These are phyloP conservation scores for Botrytis tulipae DNA, from an alignment of 2,329 filamentous ascomycete species.

Conservation along the genomic window DNA sequence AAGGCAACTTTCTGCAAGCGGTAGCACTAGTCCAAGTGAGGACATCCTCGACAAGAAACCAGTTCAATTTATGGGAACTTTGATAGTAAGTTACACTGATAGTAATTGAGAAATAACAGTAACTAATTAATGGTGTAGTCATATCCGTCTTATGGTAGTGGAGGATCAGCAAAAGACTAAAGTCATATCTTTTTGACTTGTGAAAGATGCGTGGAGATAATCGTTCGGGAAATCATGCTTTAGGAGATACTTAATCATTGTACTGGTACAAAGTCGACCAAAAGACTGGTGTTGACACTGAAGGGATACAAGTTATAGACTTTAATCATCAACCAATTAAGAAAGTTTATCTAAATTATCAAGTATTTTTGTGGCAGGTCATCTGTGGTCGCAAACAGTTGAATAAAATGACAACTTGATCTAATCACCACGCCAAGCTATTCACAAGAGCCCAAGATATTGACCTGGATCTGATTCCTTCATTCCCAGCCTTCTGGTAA, in stretches of 20 bases:
- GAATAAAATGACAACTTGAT: constrained; percentile 17
- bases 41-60: neutral
- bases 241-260: neutral
- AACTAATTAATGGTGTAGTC: neutral
- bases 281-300: neutral
- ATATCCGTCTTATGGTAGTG: neutral
- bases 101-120: too few relatives aligned
- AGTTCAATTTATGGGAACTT: neutral
- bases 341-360: too few relatives aligned
- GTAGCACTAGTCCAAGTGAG: neutral
- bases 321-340: too few relatives aligned
- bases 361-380: neutral
- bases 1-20: neutral
- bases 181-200: neutral
- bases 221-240: neutral
- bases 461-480: neutral
- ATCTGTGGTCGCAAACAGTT: neutral
- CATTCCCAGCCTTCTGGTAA: neutral
- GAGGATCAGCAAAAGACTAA: neutral
- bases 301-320: too few relatives aligned
- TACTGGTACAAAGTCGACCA: neutral
- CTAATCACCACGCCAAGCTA: neutral
- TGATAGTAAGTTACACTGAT: neutral
- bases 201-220: too few relatives aligned
- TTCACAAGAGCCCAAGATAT: neutral